Base-by-base conservation (phyloP, 441 rosid genomes). In the Metrosideros polymorpha region DNA sequence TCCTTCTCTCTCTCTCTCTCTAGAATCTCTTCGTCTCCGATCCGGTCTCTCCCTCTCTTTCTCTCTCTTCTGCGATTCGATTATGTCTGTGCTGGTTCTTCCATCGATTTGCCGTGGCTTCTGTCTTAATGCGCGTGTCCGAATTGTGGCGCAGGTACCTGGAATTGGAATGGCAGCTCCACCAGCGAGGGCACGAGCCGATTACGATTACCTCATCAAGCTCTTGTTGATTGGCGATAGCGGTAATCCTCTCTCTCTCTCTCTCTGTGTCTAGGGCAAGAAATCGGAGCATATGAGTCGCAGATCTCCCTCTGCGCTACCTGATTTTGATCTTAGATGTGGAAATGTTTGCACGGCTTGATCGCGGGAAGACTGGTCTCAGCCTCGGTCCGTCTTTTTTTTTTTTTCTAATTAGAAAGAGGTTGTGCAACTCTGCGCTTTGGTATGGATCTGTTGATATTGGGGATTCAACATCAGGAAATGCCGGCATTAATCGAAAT, bases 191-290 rank as follows among this genome's bases (percentile, higher is more conserved):
- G 94, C 94, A 88, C 91, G 95, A 87, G 95, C 95, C 55, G 95
- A 93, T 92, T 91, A 94, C 86, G 97, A 94, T 93, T 94, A 89
- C 87, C 95, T 94, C 86, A 90, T 93, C 83, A 94, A 94, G 93
- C 95, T 94, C 83, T 91, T 94, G 19, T 91, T 94, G 83, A 94
- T 94, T 84, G 97, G 95, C 85, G 97, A 94, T 55, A 94, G 95
- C 86, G 97, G 97, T 93, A 83, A 76, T 82, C 19, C 10, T 12
- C 82, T 54, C 55, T 49, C 43, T 12, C 43, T 71, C 24, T 79
- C 87, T 47, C 63, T 18, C 52, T 18, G n/a, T 52, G 13, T 1
- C 42, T 19, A 71, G 79, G 79, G 79, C 79, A 6, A 39, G 30
- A 39, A 12, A 35, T 24, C 10, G 47, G 47, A 0, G 49, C 14